These are phyloP conservation scores for Pyrus bretschneideri DNA, from an alignment of 306 rosid genomes.

Conservation along the genomic window DNA sequence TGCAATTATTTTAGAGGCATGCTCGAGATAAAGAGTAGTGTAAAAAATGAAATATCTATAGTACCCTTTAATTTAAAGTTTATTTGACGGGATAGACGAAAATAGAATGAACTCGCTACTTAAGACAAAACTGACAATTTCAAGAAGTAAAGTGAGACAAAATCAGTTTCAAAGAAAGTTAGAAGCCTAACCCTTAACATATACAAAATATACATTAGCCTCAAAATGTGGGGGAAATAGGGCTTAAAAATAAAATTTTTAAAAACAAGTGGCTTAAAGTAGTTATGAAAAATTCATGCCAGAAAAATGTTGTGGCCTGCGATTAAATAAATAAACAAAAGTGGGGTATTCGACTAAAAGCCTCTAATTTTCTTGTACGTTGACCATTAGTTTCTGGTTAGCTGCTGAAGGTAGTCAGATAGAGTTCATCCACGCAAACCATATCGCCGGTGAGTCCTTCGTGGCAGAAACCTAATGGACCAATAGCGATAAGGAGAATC, in stretches of 20 bases:
- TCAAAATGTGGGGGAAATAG: neutral
- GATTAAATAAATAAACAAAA: no score
- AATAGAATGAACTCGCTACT: no score
- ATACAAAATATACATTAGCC: neutral
- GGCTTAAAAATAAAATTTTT: neutral
- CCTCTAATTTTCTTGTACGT: neutral
- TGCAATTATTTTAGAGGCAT: no score
- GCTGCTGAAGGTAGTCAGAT: neutral
- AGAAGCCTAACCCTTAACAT: neutral
- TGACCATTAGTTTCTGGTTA: neutral
- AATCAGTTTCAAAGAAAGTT: neutral
- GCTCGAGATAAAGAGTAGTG: no score
- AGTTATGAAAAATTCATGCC: no score
- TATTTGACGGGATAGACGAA: no score
- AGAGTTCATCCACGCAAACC: neutral
- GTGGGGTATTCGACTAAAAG: neutral
- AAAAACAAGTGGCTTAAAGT: no score
- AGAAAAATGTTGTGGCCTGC: no score
- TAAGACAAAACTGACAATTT: no score
- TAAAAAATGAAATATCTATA: no score
- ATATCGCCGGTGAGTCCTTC: neutral
- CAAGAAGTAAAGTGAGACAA: no score
- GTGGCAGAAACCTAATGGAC: slow-evolving; percentile 20
- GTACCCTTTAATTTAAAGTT: no score
- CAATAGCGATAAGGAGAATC: slow-evolving; percentile 27